Base-by-base conservation (phyloP, 805 yeast species). In the Yarrowia sp. region DNA sequence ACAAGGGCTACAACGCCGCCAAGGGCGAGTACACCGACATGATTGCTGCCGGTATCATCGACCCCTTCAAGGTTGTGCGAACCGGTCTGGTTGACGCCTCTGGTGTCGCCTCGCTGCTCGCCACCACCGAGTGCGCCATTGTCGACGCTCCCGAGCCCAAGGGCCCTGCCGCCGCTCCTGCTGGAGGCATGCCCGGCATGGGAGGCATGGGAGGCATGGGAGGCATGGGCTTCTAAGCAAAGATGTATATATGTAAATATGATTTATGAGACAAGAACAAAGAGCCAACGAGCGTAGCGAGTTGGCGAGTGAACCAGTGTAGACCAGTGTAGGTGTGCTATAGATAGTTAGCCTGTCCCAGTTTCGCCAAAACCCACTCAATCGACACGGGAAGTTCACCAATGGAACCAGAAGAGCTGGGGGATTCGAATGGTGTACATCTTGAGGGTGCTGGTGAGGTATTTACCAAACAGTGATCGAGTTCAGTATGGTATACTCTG, bases 91-190 rank as follows among this genome's bases (percentile, higher is more conserved):
- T 91, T 69, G 98, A 95, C 77, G 98, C 99, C 71, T 86, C 97
- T 64, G 97, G 98, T 83, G 98, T 95, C 72, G 98, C 99, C 59
- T 92, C 97, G 40, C 84, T 95, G 79, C 85, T 95, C 79, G 98
- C 98, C 72, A 94, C 98, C 70, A 94, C 99, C 72, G 99, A 95
- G 83, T 96, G 97, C 80, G 98, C 98, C 72, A 91, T 95, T 77
- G 97, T 92, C 70, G 97, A 90, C 75, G 97, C 96, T 72, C 97
- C 98, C 75, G 82, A 82, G 73, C 81, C 86, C 68, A 82, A 89
- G 73, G 85, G 87, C 69, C 84, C 84, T 61, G 85, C 85, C 72
- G 82, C 82, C 70, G 80, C 84, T 71, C 85, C 85, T 69, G 83
- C 84, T 81, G 89, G 88, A 69, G 89, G 89, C 73, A 85, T 86